These are phyloP conservation scores for Poterioochromonas sp. DNA, from an alignment of 352 stramenopile genomes.

Conservation along the genomic window DNA sequence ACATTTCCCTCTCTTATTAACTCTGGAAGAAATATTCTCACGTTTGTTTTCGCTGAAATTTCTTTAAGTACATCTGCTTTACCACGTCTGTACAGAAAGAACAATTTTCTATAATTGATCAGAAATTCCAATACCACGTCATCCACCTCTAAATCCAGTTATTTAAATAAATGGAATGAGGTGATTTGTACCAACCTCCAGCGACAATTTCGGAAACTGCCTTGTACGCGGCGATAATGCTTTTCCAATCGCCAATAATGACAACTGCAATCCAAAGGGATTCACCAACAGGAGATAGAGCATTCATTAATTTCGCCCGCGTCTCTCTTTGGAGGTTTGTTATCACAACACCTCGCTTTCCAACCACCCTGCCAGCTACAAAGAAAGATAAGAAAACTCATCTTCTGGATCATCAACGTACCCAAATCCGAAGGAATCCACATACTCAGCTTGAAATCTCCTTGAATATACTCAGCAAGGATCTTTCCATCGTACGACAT, in stretches of 20 bases:
- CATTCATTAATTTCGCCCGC: background rate
- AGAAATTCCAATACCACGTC: constrained; percentile 19
- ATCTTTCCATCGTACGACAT: background rate
- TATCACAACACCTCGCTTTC: background rate
- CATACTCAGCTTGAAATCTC: background rate
- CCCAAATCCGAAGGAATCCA: background rate
- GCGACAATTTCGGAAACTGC: background rate
- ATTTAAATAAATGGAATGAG: too few relatives aligned
- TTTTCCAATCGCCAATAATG: background rate
- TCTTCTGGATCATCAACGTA: background rate
- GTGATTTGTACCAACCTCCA: too few relatives aligned
- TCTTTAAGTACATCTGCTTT: background rate
- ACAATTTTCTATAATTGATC: background rate
- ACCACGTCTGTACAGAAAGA: background rate
- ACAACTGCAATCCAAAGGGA: background rate
- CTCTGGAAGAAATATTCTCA: background rate
- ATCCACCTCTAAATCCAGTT: constrained; percentile 10
- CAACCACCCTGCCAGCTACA: constrained; percentile 5
- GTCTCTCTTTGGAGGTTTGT: constrained; percentile 9
- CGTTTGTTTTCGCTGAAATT: background rate
- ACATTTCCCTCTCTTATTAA: background rate
- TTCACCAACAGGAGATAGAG: background rate
- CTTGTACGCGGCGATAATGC: background rate
- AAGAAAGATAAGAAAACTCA: background rate
- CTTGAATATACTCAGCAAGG: background rate